phyloP scores from a whole-genome alignment of 306 rosid genomes.

The Albizia julibrissin region DNA sequence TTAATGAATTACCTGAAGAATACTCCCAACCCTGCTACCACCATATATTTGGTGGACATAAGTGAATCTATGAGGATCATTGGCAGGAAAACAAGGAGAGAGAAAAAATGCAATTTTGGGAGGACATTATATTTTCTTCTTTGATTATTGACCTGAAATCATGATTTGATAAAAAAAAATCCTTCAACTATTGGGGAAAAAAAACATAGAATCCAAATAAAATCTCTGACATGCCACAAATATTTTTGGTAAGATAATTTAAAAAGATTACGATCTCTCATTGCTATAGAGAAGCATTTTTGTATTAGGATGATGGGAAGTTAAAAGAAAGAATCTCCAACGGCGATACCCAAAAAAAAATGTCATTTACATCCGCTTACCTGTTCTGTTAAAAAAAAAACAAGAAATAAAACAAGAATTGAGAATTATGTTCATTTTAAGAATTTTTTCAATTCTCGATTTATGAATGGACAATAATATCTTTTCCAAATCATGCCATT shows the following conservation, averaged over 20 bases:
- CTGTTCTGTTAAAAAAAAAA: no score
- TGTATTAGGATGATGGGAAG: neutral
- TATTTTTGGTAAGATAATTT: conserved; percentile 41
- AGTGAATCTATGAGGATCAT: conserved; percentile 75
- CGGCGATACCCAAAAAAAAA: no score
- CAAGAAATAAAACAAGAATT: neutral
- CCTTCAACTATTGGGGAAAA: neutral
- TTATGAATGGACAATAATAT: neutral
- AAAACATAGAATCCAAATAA: conserved; percentile 11
- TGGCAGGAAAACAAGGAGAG: conserved; percentile 68
- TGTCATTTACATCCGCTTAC: no score
- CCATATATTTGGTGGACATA: conserved; percentile 76
- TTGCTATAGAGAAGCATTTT: conserved; percentile 2
- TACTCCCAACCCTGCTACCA: conserved; percentile 70
- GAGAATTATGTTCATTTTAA: conserved; percentile 14
- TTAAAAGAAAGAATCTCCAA: conserved; percentile 21
- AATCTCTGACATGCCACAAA: conserved; percentile 9
- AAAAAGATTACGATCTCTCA: conserved; percentile 26
- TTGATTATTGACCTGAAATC: conserved; percentile 51
- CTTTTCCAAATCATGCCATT: neutral
- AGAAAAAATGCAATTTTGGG: conserved; percentile 66
- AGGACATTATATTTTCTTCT: conserved; percentile 73
- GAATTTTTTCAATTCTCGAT: conserved; percentile 2
- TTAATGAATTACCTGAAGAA: conserved; percentile 64
- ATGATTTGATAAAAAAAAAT: conserved; percentile 27